Evolutionary conservation across 441 rosid genomes (phyloP).

Genomic region (Corymbia citriodora): DNA sequence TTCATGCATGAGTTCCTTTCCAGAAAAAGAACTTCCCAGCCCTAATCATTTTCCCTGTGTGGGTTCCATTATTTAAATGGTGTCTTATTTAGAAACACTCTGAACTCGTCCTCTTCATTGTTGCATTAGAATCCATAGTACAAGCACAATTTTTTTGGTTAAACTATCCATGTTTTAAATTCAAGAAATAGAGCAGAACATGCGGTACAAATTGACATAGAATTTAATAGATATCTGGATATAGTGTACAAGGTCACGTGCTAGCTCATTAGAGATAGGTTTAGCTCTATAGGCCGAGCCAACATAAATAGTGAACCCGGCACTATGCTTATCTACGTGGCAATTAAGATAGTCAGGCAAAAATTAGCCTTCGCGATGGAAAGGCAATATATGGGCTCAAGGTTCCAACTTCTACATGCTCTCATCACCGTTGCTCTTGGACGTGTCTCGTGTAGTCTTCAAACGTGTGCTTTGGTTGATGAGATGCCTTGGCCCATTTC

Average conservation of each 20-base stretch:
- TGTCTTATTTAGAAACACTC: too few species aligned
- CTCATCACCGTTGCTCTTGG: fast-evolving
- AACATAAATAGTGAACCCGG: fast-evolving
- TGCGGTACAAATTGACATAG: background rate
- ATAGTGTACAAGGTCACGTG: background rate
- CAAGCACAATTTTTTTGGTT: too few species aligned
- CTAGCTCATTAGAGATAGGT: too few species aligned
- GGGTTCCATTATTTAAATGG: too few species aligned
- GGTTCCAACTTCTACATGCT: fast-evolving
- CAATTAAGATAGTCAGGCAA: background rate
- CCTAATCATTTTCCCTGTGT: too few species aligned
- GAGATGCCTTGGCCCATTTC: background rate
- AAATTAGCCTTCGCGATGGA: fast-evolving
- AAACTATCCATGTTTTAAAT: too few species aligned
- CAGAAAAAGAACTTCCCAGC: too few species aligned
- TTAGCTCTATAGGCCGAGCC: background rate
- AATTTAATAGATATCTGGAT: background rate
- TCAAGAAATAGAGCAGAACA: background rate
- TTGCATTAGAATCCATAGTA: too few species aligned
- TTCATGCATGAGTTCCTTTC: too few species aligned
- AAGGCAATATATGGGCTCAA: background rate
- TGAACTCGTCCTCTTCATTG: too few species aligned
- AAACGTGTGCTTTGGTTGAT: background rate
- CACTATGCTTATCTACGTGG: fast-evolving
- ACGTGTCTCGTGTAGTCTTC: background rate